Evolutionary conservation across 176 grass and related monocot species (phyloP), one percentile per base, ranked within the genome.

Genomic region (Oryza longistaminata): DNA sequence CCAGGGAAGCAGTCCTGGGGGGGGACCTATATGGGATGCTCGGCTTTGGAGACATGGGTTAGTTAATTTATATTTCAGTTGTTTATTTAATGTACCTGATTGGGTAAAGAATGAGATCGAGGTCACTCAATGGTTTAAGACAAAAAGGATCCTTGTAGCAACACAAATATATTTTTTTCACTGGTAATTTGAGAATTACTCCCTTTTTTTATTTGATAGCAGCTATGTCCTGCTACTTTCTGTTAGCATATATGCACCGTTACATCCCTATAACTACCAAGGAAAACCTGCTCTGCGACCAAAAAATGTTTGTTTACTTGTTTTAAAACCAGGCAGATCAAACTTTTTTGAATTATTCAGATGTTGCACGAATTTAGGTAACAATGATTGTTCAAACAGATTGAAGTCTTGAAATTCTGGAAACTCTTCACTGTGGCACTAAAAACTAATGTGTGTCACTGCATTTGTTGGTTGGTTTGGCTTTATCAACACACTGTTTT

Each of bases 11-110:
- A 93, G 60, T 84, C 80, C 91, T 74, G 89, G 89, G 45, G 96
- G 89, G n/a, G n/a, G n/a, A n/a, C n/a, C 17, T 95, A 98, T 81
- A 96, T 98, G n/a, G n/a, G 96, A 98, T 98, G 91, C 89, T 98
- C 45, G 96, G 96, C 70, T 91, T 98, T 79, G 96, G 96, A 87
- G 96, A 98, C 83, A 98, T 98, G n/a, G 93, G 96, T 98, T 92
- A 80, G 78, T 60, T 43, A 60, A 60, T 29, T 82, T 82, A 68
- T 22, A 9, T 67, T 43, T 2, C n/a, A 60, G 6, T 66, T 33
- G n/a, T 43, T 43, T 78, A 11, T 27, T 46, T 37, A n/a, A 50
- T 16, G 12, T 4, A 24, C 17, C 7, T 14, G 66, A 9, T 66
- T 77, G 8, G 17, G n/a, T n/a, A 27, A 68, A 43, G 52, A 2